Conservation (phyloP, 176 grass and related monocot species). For the Ananas comosus region DNA sequence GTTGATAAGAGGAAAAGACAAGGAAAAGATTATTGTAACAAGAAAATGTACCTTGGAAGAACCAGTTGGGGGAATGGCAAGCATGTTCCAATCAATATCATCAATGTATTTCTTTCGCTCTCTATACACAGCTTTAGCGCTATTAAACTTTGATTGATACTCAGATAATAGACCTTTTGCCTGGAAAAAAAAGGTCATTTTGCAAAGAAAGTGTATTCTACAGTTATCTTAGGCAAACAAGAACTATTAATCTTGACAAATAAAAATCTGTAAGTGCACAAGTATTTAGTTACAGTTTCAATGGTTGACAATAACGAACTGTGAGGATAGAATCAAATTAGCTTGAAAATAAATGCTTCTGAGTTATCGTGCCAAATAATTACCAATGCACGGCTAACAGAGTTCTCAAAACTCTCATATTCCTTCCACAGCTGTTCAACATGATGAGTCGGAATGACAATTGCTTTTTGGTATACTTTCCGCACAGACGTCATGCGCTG, state of each 20-base stretch:
- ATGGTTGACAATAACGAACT: no score
- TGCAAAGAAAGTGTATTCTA: not conserved
- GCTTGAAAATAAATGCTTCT: not conserved
- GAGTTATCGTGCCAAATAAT: not conserved
- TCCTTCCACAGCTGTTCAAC: conserved; percentile 94
- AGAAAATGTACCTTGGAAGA: conserved; percentile 60
- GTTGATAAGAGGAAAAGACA: not conserved
- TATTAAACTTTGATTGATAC: conserved; percentile 97
- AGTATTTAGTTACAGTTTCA: no score
- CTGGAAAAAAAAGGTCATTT: conserved; percentile 23
- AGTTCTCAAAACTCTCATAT: conserved; percentile 91
- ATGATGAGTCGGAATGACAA: conserved; percentile 85
- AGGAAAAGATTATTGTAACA: not conserved
- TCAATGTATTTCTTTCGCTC: conserved; percentile 92
- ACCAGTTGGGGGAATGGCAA: conserved; percentile 72
- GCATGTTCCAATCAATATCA: conserved; percentile 88
- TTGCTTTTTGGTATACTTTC: conserved; percentile 92
- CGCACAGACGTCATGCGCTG: conserved; percentile 81
- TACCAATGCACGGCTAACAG: conserved; percentile 90
- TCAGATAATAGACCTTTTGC: conserved; percentile 96
- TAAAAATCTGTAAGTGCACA: no score
- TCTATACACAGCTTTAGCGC: conserved; percentile 91
- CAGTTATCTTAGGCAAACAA: not conserved
- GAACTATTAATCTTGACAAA: not conserved
- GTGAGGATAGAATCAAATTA: not conserved